Evolutionary conservation across 768 basidiomycete species (phyloP), one percentile per base, ranked within the genome.

Genomic region (Mycena floridula): DNA sequence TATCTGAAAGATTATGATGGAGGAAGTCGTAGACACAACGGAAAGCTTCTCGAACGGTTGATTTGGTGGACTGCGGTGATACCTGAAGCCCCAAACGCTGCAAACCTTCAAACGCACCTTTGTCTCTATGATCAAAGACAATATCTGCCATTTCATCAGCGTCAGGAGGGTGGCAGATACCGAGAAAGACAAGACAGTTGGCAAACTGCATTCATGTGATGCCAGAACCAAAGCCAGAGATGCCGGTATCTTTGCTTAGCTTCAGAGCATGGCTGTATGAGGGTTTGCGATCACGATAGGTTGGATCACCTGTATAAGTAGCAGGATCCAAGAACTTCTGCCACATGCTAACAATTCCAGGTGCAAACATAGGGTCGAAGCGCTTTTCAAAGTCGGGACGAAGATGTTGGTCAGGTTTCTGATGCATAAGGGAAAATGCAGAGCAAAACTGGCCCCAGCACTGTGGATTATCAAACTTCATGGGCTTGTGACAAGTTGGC

Each of bases 201-300:
- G 54, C 51, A 42, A 55, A 52, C 23, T 55, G 54, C 2, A 55
- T 27, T 1, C 43, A 18, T 5, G 37, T 52, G 36, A 55, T 43
- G 4, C 51, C 53, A 15, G 35, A 38, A 0, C 40, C 30, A 22
- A 52, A 50, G 4, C 51, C 51, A 0, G 4, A 4, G 5, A 52
- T n/a, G 0, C 21, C 5, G 1, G 30, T 24, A 3, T 49, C 25
- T 23, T 38, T 16, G 20, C 46, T 44, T 46, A 52, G 50, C 2
- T 24, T 24, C n/a, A 47, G 11, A 5, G 28, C 35, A 8, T 46
- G 37, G 4, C 35, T 40, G 44, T 48, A 52, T 4, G 37, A 2
- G 3, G 18, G 32, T 11, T 27, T 30, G 7, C n/a, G n/a, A n/a
- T n/a, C n/a, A n/a, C n/a, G n/a, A n/a, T n/a, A n/a, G n/a, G n/a